Evolutionary conservation across 257 asterid genomes (phyloP).

Genomic region (Coffea eugenioides): DNA sequence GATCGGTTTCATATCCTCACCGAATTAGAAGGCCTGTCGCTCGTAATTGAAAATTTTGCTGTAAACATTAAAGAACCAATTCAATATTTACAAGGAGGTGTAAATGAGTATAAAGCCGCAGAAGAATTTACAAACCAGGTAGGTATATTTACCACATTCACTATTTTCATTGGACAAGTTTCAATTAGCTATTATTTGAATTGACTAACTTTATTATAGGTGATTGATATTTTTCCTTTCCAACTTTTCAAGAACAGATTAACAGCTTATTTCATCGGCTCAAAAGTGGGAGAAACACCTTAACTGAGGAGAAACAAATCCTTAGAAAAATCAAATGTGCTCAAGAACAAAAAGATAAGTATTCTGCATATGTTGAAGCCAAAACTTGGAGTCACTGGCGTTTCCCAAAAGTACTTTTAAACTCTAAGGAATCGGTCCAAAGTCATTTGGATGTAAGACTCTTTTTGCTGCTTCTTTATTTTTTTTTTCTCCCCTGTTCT

Average conservation of each 20-base stretch:
- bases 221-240: background rate
- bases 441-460: background rate
- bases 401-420: background rate
- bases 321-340: background rate
- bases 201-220: too few species aligned
- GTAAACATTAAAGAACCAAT: background rate
- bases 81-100: background rate
- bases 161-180: too few species aligned
- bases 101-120: background rate
- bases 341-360: background rate
- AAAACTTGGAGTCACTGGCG: background rate
- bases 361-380: background rate
- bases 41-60: too few species aligned
- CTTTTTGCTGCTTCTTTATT: background rate
- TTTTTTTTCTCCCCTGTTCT: too few species aligned
- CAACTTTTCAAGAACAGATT: background rate
- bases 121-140: background rate
- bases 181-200: too few species aligned
- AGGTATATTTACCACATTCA: background rate
- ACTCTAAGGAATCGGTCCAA: background rate
- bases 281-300: background rate
- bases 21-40: background rate
- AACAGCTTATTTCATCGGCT: background rate
- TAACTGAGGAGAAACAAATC: background rate
- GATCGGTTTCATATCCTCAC: background rate